Conservation (phyloP, 2,329 filamentous ascomycete species). For the Xenoacremonium recifei region DNA sequence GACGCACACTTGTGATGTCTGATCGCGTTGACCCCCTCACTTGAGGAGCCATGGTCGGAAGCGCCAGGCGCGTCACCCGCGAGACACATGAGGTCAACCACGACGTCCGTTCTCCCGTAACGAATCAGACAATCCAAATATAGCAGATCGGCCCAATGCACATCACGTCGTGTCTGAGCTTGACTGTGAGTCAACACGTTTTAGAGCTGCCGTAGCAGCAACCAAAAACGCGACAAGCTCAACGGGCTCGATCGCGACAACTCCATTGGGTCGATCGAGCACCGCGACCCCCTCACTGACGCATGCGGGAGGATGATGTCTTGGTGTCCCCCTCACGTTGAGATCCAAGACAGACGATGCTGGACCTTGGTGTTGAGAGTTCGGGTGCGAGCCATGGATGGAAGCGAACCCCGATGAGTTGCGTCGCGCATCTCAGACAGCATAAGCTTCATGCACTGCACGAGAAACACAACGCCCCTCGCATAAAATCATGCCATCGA, state of each 20-base stretch:
- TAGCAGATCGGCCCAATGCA: constrained; percentile 1
- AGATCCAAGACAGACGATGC: constrained; percentile 6
- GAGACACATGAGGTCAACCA: not conserved
- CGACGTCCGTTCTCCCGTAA: not conserved
- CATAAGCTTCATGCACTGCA: constrained; percentile 15
- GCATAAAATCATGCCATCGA: constrained; percentile 19
- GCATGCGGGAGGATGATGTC: constrained; percentile 14
- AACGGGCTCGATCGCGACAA: constrained; percentile 8
- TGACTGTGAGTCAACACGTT: constrained; percentile 4
- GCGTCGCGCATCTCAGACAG: constrained; percentile 4
- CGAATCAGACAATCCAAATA: constrained; percentile 1
- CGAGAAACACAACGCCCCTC: constrained; percentile 7
- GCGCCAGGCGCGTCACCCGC: not conserved
- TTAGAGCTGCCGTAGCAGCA: constrained; percentile 12
- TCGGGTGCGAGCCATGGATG: constrained; percentile 9
- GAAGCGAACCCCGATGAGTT: constrained; percentile 7
- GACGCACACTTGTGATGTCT: not conserved
- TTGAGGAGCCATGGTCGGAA: not conserved
- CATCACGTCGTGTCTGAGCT: constrained; percentile 2
- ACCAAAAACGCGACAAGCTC: constrained; percentile 10
- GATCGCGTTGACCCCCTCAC: not conserved
- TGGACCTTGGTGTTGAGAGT: constrained; percentile 10
- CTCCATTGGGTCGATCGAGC: constrained; percentile 13
- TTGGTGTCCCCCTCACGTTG: constrained; percentile 14
- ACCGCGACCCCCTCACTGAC: constrained; percentile 6